Conservation (phyloP, 2,329 filamentous ascomycete species). For the Rutstroemia sydowiana region DNA sequence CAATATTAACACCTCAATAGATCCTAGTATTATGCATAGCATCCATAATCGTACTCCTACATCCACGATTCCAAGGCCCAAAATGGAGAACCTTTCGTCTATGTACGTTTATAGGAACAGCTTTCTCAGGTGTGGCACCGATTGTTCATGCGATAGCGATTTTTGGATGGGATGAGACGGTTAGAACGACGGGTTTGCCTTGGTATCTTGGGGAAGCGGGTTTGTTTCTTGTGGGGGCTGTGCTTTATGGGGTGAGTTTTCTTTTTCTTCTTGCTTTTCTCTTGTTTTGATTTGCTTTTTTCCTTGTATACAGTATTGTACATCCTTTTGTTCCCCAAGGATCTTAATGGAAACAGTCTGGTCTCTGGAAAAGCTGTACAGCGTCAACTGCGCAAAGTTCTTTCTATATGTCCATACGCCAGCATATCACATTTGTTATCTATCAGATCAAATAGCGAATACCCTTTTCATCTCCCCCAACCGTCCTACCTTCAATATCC, state of each 20-base stretch:
- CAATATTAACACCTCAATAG: no score
- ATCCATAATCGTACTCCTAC: neutral
- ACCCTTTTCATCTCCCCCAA: no score
- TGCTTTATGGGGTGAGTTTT: slow-evolving; percentile 8
- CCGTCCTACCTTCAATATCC: no score
- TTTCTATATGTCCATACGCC: neutral
- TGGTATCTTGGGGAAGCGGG: slow-evolving; percentile 18
- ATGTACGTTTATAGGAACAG: slow-evolving; percentile 1
- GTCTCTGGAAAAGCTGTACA: neutral
- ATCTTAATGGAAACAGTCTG: neutral
- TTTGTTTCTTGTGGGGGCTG: slow-evolving; percentile 10
- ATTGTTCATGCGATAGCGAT: slow-evolving; percentile 5
- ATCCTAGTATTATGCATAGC: neutral
- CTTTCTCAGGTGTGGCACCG: neutral
- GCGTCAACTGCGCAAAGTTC: neutral
- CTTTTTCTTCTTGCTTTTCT: neutral
- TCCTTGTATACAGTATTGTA: no score
- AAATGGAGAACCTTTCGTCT: slow-evolving; percentile 5
- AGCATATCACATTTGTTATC: no score
- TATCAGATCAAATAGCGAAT: no score
- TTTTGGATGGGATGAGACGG: slow-evolving; percentile 4
- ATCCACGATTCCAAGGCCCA: slow-evolving; percentile 3
- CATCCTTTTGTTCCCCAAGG: no score
- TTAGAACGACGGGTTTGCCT: slow-evolving; percentile 11
- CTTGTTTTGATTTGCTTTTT: no score